Percentiles rank a stretch among this genome's conserved stretches.
Evolutionary conservation across 257 asterid species (phyloP).

Genomic region (Misopates orontium): DNA sequence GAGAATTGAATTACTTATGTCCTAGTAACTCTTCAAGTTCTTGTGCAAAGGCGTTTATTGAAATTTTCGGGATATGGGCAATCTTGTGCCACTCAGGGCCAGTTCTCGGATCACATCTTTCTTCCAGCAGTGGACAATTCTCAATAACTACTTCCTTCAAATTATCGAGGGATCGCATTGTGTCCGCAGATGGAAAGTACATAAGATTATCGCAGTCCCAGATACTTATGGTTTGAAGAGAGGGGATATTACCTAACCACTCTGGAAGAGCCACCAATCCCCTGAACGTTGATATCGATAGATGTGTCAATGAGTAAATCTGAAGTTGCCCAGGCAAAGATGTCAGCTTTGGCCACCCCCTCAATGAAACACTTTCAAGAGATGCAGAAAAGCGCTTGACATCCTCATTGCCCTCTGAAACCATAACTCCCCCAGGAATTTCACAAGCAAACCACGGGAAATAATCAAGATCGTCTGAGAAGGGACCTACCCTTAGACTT

Average conservation of each 20-base stretch:
- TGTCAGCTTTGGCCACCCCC: constrained; percentile 18
- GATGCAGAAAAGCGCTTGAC: neutral
- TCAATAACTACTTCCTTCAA: constrained; percentile 3
- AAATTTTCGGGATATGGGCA: constrained; percentile 21
- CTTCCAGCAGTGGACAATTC: constrained; percentile 19
- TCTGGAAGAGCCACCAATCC: constrained; percentile 29
- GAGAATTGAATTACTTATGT: neutral
- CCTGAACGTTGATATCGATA: neutral
- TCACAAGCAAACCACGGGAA: constrained; percentile 22
- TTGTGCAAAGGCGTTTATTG: neutral
- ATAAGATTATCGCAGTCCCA: neutral
- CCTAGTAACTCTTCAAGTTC: neutral
- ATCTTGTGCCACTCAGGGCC: constrained; percentile 34
- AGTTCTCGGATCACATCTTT: constrained; percentile 21
- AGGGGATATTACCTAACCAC: constrained; percentile 27
- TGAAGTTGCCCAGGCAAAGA: constrained; percentile 15
- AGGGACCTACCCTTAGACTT: constrained; percentile 6
- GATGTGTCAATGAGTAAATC: neutral
- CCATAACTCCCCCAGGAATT: neutral
- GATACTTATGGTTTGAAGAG: constrained; percentile 5
- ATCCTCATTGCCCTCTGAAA: neutral
- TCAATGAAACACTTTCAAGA: neutral
- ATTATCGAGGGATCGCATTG: constrained; percentile 21
- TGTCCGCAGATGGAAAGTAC: constrained; percentile 9
- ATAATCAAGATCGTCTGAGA: constrained; percentile 23